phyloP scores from a whole-genome alignment of 31 red algal genomes.

The Odonthalia washingtoniensis region DNA sequence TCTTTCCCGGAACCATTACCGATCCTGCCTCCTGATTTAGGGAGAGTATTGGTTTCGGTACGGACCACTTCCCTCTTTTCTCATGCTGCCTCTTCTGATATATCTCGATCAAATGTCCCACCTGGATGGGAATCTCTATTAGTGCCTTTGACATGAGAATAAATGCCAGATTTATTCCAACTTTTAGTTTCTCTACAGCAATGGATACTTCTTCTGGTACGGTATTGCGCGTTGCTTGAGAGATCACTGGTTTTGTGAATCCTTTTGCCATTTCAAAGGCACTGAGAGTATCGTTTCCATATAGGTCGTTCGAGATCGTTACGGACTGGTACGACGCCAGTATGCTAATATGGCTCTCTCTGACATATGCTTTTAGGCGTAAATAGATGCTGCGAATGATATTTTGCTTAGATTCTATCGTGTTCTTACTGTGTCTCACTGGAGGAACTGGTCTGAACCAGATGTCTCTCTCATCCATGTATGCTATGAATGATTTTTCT shows the following conservation, averaged over 20 bases:
- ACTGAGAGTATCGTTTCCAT: no score
- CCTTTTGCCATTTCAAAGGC: no score
- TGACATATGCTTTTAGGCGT: neutral
- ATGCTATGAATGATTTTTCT: neutral
- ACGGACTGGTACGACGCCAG: neutral
- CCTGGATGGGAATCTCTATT: neutral
- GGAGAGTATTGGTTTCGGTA: constrained; percentile 7
- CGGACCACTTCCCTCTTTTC: constrained; percentile 24
- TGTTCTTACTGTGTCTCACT: neutral
- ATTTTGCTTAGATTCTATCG: constrained; percentile 20
- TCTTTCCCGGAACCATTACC: no score
- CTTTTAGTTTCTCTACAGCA: neutral
- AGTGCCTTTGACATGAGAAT: neutral
- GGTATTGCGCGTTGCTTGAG: neutral
- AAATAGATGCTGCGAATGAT: constrained; percentile 33
- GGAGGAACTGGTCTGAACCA: constrained; percentile 5
- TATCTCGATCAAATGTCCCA: constrained; percentile 6
- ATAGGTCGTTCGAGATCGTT: no score
- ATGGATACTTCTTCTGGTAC: neutral
- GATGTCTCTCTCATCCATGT: neutral
- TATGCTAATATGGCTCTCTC: neutral
- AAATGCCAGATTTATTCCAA: neutral
- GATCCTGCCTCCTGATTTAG: no score
- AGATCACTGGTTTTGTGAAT: neutral
- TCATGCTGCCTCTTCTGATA: constrained; percentile 15